These are phyloP conservation scores for Gloeophyllum trabeum DNA, from an alignment of 768 basidiomycete genomes.

Conservation along the genomic window DNA sequence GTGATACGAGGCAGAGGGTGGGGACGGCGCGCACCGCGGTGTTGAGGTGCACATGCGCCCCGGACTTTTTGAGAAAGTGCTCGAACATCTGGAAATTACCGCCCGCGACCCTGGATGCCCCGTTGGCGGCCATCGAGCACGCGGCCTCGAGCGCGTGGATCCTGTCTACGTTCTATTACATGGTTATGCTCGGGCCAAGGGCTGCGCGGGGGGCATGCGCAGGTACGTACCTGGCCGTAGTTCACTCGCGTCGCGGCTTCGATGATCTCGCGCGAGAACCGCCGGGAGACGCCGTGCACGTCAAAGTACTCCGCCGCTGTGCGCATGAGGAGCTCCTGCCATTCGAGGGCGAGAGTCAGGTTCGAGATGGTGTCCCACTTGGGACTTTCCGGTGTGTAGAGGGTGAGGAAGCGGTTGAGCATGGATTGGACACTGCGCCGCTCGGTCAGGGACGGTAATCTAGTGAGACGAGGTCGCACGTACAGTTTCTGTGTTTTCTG, in stretches of 20 bases:
- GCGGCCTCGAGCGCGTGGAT: conserved; percentile 75
- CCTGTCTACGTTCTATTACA: conserved; percentile 41
- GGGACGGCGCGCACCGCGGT: conserved; percentile 38
- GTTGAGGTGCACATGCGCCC: conserved; percentile 59
- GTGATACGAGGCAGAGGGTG: background rate
- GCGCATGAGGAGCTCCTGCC: conserved; percentile 29
- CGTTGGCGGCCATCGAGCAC: conserved; percentile 58
- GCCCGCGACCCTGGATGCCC: conserved; percentile 54
- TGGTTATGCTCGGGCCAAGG: background rate
- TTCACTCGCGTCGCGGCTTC: conserved; percentile 73
- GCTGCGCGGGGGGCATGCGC: background rate
- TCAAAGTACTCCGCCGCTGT: conserved; percentile 46
- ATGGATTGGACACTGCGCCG: conserved; percentile 42
- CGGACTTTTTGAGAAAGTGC: conserved; percentile 59
- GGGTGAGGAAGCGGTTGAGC: conserved; percentile 33
- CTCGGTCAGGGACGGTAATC: too few relatives aligned
- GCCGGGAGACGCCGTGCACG: conserved; percentile 37
- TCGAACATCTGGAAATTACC: conserved; percentile 87
- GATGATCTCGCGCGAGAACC: conserved; percentile 58
- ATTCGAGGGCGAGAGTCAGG: conserved; percentile 37
- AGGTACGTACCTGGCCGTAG: conserved; percentile 48
- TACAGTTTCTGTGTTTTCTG: conserved; percentile 40
- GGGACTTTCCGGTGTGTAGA: conserved; percentile 45
- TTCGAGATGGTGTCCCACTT: conserved; percentile 51
- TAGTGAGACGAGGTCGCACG: conserved; percentile 11